Conservation (phyloP, 129 eudicot genomes). For the Flaveria brownii region DNA sequence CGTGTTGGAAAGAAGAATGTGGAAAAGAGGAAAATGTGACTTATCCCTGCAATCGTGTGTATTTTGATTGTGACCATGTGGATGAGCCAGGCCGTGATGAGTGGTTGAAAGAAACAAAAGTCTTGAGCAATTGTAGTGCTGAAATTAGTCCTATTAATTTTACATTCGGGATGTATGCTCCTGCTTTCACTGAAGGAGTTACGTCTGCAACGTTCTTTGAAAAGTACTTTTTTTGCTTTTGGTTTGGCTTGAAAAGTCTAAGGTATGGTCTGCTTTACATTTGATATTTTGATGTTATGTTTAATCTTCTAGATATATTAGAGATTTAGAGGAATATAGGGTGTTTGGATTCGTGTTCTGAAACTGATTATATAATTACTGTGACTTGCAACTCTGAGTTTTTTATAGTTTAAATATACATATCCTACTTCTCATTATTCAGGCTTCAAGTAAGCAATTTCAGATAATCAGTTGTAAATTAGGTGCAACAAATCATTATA, state of each 20-base stretch:
- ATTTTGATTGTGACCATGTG: slow-evolving; percentile 47
- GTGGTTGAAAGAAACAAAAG: slow-evolving; percentile 57
- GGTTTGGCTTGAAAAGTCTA: slow-evolving; percentile 79
- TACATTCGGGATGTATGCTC: slow-evolving; percentile 71
- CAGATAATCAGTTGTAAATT: too few species aligned
- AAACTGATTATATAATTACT: slow-evolving; percentile 1
- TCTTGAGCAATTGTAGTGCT: slow-evolving; percentile 52
- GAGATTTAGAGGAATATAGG: not conserved
- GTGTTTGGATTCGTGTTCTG: not conserved
- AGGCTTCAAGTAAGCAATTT: too few species aligned
- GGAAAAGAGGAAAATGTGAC: slow-evolving; percentile 37
- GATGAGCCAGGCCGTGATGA: slow-evolving; percentile 34
- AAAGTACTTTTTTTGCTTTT: slow-evolving; percentile 78
- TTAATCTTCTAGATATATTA: not conserved
- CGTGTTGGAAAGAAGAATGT: slow-evolving; percentile 77
- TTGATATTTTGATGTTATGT: not conserved
- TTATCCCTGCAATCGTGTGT: slow-evolving; percentile 40
- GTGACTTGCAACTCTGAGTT: too few species aligned
- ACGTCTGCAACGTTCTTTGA: slow-evolving; percentile 49
- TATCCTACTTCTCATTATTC: too few species aligned
- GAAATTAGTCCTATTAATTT: slow-evolving; percentile 36
- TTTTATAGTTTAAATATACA: not conserved
- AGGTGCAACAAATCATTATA: too few species aligned
- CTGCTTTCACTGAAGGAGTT: slow-evolving; percentile 59
- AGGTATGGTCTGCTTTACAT: slow-evolving; percentile 40